Percentiles rank a stretch among this genome's conserved stretches.
phyloP scores from a whole-genome alignment of 1,284 basidiomycete genomes.

The Volvariella volvacea region DNA sequence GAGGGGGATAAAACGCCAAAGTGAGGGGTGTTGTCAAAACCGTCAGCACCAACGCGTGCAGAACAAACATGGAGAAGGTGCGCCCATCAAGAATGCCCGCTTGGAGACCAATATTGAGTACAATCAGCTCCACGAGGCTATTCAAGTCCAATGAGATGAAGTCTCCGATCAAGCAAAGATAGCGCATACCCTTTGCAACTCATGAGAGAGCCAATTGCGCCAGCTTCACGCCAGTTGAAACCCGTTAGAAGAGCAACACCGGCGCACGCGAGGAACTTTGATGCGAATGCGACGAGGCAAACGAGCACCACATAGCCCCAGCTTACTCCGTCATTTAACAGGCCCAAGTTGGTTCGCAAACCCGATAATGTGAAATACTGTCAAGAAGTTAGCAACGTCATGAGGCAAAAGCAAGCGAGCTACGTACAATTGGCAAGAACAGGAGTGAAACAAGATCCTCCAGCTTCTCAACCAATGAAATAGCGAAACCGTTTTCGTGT shows the following conservation, averaged over 20 bases:
- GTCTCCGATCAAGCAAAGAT: conserved; percentile 1
- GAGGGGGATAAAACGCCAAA: conserved; percentile 66
- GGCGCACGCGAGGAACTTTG: conserved; percentile 73
- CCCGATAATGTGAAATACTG: conserved; percentile 84
- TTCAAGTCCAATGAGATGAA: background rate
- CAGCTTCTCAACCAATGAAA: conserved; percentile 68
- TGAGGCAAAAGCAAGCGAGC: background rate
- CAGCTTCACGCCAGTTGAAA: conserved; percentile 74
- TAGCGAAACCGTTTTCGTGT: conserved; percentile 80
- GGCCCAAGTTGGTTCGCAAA: conserved; percentile 76
- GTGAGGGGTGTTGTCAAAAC: conserved; percentile 84
- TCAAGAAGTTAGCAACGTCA: conserved; percentile 1
- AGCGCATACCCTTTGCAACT: conserved; percentile 79
- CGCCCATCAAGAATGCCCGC: conserved; percentile 74
- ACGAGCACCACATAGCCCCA: conserved; percentile 89
- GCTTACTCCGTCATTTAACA: conserved; percentile 65
- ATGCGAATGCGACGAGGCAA: conserved; percentile 72
- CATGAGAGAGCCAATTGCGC: conserved; percentile 88
- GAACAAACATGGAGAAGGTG: conserved; percentile 84
- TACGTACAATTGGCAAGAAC: conserved; percentile 74
- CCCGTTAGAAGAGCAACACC: conserved; percentile 56
- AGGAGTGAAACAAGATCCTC: conserved; percentile 74
- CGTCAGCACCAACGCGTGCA: conserved; percentile 81
- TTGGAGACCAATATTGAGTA: conserved; percentile 84
- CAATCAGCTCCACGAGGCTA: conserved; percentile 84